phyloP scores from a whole-genome alignment of 2,329 filamentous ascomycete genomes.

The Fusarium dlaminii region DNA sequence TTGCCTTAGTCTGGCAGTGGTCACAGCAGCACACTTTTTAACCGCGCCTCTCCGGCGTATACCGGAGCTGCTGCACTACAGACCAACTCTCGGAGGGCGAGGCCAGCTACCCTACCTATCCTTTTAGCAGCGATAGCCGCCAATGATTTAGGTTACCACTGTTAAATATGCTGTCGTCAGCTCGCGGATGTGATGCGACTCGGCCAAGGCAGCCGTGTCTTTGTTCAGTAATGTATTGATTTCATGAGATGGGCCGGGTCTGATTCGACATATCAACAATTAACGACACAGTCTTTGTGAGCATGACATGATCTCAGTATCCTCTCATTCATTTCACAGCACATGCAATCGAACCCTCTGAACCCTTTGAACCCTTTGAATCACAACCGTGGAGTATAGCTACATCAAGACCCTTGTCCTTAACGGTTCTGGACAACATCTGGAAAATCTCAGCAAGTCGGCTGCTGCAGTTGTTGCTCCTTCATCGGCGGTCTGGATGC shows the following conservation, averaged over 20 bases:
- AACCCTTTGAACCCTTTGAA: not conserved
- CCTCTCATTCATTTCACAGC: not conserved
- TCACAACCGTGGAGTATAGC: not conserved
- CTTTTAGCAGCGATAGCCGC: constrained; percentile 20
- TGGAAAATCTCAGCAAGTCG: constrained; percentile 22
- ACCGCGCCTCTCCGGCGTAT: constrained; percentile 27
- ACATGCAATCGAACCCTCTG: not conserved
- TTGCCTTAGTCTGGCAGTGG: constrained; percentile 24
- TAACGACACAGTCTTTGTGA: not conserved
- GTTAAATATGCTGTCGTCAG: constrained; percentile 19
- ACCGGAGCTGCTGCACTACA: constrained; percentile 19
- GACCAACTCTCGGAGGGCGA: constrained; percentile 8
- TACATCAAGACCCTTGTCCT: constrained; percentile 9
- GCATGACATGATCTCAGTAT: not conserved
- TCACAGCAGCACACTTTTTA: constrained; percentile 2
- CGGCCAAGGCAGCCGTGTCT: constrained; percentile 4
- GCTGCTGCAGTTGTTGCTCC: constrained; percentile 20
- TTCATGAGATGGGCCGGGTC: not conserved
- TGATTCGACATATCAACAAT: not conserved
- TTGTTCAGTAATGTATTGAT: constrained; percentile 17
- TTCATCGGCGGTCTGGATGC: constrained; percentile 27
- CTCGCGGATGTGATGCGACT: not conserved
- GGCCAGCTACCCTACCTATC: constrained; percentile 20
- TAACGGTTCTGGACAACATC: constrained; percentile 13
- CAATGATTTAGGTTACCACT: constrained; percentile 15